A percentile compares a stretch with the other conserved stretches of the same genome.
phyloP scores from a whole-genome alignment of 2,329 filamentous ascomycete genomes.

The Emergomyces pasteurianus region DNA sequence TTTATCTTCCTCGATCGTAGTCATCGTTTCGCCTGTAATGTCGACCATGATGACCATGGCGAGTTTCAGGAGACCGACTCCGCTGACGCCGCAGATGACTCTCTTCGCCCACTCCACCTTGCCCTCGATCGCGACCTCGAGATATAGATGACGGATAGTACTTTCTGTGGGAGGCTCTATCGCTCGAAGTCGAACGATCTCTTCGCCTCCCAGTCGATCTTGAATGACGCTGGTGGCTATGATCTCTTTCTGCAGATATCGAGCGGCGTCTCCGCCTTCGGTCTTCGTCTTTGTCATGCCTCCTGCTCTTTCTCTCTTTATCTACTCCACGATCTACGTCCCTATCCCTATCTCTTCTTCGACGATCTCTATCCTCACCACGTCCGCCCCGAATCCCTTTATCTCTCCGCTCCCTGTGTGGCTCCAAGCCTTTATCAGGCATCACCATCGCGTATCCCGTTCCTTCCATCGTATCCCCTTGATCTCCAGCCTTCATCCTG shows the following conservation, averaged over 20 bases:
- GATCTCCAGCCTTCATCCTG: slow-evolving; percentile 19
- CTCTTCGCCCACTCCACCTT: slow-evolving; percentile 16
- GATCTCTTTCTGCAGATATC: neutral
- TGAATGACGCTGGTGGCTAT: neutral
- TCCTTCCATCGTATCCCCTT: slow-evolving; percentile 18
- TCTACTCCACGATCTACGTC: slow-evolving; percentile 19
- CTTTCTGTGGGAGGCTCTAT: slow-evolving; percentile 17
- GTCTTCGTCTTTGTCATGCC: slow-evolving; percentile 20
- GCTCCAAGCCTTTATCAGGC: slow-evolving; percentile 4
- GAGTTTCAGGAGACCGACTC: slow-evolving; percentile 14
- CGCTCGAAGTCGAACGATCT: slow-evolving; percentile 12
- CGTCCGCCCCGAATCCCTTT: slow-evolving; percentile 19
- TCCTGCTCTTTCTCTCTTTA: slow-evolving; percentile 37
- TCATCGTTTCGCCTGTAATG: slow-evolving; percentile 19
- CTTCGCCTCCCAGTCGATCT: slow-evolving; percentile 8
- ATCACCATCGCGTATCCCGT: slow-evolving; percentile 10
- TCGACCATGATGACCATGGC: slow-evolving; percentile 17
- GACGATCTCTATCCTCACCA: slow-evolving; percentile 20
- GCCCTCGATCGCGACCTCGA: slow-evolving; percentile 18
- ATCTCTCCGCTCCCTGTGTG: slow-evolving; percentile 21
- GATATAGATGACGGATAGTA: slow-evolving; percentile 18
- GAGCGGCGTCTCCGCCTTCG: slow-evolving; percentile 22
- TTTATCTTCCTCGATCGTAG: slow-evolving; percentile 9
- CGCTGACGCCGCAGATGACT: slow-evolving; percentile 15
- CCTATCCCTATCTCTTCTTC: slow-evolving; percentile 19